Conservation (phyloP, 225 moss, liverwort and hornwort species). For the Marchantia paleacea region DNA sequence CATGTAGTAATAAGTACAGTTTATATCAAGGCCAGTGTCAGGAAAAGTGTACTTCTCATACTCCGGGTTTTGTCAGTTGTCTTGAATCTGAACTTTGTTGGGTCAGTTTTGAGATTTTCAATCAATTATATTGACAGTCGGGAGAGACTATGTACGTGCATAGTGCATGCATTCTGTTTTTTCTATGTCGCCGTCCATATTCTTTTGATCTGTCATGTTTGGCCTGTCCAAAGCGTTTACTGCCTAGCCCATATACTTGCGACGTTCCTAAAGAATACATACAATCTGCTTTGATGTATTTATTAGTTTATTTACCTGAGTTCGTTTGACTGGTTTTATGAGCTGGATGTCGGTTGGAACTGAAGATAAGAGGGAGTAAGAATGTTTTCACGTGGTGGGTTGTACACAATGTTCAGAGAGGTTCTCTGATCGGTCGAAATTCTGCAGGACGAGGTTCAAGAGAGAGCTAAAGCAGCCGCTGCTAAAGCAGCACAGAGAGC, state of each 20-base stretch:
- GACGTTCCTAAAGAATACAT: too few relatives aligned
- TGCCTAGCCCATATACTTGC: neutral
- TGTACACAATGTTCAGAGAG: neutral
- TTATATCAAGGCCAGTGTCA: neutral
- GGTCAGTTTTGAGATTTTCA: neutral
- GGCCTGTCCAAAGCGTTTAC: neutral
- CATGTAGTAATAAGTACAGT: too few relatives aligned
- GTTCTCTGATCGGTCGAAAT: neutral
- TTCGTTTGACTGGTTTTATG: neutral
- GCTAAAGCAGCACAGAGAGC: conserved; percentile 69
- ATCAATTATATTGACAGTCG: too few relatives aligned
- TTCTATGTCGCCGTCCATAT: neutral
- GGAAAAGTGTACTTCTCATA: neutral
- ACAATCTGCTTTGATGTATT: too few relatives aligned
- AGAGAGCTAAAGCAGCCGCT: conserved; percentile 68
- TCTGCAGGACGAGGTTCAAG: conserved; percentile 82
- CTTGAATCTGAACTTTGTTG: neutral
- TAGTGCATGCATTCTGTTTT: neutral
- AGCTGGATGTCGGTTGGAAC: neutral
- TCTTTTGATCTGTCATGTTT: neutral
- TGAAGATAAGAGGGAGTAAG: neutral
- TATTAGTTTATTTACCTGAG: neutral
- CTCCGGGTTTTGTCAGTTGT: neutral
- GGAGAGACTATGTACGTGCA: neutral
- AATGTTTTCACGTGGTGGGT: too few relatives aligned